Percentiles rank a stretch among this genome's conserved stretches.
Evolutionary conservation across 768 basidiomycete species (phyloP).

Genomic region (Terana coerulea): DNA sequence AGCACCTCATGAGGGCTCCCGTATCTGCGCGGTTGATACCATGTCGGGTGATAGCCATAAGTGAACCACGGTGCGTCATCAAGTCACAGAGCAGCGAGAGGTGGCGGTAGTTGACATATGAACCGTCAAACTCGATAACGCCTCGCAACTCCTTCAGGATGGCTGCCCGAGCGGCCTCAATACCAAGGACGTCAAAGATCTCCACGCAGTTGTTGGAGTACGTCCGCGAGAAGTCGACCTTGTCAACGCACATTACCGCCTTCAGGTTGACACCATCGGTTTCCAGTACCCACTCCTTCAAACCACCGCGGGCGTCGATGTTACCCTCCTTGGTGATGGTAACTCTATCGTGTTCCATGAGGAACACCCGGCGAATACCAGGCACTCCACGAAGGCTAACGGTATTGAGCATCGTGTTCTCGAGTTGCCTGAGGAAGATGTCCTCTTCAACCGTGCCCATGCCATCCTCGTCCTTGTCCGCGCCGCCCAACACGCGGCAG

Average conservation of each 20-base stretch:
- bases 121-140: slow-evolving; percentile 99
- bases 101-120: slow-evolving; percentile 98
- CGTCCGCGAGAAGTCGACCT: slow-evolving; percentile 89
- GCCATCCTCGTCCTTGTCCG: slow-evolving; percentile 83
- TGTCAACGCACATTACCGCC: slow-evolving; percentile 92
- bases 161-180: slow-evolving; percentile 93
- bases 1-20: slow-evolving; percentile 97
- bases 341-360: slow-evolving; percentile 83
- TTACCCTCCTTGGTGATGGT: slow-evolving; percentile 59
- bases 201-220: slow-evolving; percentile 98
- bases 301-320: slow-evolving; percentile 49
- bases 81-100: slow-evolving; percentile 94
- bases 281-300: slow-evolving; percentile 95
- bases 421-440: slow-evolving; percentile 91
- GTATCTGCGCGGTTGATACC: slow-evolving; percentile 99
- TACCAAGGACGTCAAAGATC: slow-evolving; percentile 90
- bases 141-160: slow-evolving; percentile 91
- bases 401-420: slow-evolving; percentile 94
- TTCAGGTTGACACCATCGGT: slow-evolving; percentile 96
- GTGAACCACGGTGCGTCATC: slow-evolving; percentile 92
- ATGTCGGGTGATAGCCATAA: slow-evolving; percentile 99
- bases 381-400: slow-evolving; percentile 93
- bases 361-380: slow-evolving; percentile 89
- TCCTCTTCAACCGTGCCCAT: slow-evolving; percentile 82
- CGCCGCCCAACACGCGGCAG: slow-evolving; percentile 84